Evolutionary conservation across 2,329 filamentous ascomycete genomes (phyloP).

Genomic region (Fusarium nodosum): DNA sequence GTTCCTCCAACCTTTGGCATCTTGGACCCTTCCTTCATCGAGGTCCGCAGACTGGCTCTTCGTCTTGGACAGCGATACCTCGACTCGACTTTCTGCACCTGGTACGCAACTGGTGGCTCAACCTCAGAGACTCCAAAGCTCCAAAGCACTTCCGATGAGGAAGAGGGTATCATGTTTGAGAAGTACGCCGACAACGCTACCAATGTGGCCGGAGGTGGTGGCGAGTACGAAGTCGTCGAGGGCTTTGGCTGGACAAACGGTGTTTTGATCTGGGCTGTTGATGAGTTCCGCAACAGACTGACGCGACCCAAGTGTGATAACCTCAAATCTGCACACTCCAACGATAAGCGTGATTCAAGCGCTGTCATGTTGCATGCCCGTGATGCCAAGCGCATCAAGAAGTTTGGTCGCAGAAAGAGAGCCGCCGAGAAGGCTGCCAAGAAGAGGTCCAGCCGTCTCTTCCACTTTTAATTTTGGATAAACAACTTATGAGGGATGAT

Average conservation of each 20-base stretch:
- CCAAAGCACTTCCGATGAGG: constrained; percentile 58
- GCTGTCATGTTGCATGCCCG: constrained; percentile 63
- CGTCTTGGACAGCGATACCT: constrained; percentile 74
- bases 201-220: constrained; percentile 73
- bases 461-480: constrained; percentile 13
- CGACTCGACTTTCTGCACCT: constrained; percentile 77
- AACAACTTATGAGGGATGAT: constrained; percentile 10
- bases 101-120: constrained; percentile 75
- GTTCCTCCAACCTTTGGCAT: constrained; percentile 68
- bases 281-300: constrained; percentile 70
- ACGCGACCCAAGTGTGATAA: constrained; percentile 69
- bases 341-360: constrained; percentile 53
- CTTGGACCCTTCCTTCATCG: constrained; percentile 66
- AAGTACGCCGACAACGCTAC: constrained; percentile 74
- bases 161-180: constrained; percentile 75
- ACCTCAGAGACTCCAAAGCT: constrained; percentile 67
- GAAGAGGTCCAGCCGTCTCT: constrained; percentile 36
- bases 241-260: constrained; percentile 80
- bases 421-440: constrained; percentile 26
- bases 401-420: constrained; percentile 55
- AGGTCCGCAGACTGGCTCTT: constrained; percentile 68
- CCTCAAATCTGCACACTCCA: constrained; percentile 58
- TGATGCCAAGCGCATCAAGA: constrained; percentile 64
- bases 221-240: constrained; percentile 77
- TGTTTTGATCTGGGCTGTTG: constrained; percentile 75